Evolutionary conservation across 495 filamentous ascomycete species (phyloP).

Genomic region (Trichocladium antarcticum): DNA sequence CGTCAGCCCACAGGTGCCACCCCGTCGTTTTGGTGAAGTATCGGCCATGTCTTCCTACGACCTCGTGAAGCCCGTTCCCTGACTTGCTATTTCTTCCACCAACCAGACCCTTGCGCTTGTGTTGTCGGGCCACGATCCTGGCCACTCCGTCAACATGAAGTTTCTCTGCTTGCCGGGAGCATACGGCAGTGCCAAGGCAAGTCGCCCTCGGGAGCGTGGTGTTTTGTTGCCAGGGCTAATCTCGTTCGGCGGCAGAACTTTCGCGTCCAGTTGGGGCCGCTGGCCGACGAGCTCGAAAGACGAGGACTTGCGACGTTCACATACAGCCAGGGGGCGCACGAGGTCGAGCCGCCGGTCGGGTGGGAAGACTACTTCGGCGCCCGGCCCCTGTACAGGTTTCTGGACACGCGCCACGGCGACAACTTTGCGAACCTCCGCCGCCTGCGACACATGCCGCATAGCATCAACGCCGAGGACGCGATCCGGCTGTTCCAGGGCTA

Average conservation of each 20-base stretch:
- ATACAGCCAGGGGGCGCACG: constrained; percentile 38
- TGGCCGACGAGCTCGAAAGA: constrained; percentile 36
- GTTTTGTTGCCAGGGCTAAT: too few relatives aligned
- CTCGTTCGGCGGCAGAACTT: constrained; percentile 34
- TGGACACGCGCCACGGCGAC: constrained; percentile 35
- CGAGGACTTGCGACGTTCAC: constrained; percentile 35
- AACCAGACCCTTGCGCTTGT: too few relatives aligned
- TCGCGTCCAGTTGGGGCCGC: constrained; percentile 41
- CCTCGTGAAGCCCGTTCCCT: not conserved
- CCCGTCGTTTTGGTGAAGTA: too few relatives aligned
- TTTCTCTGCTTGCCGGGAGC: constrained; percentile 16
- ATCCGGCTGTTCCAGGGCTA: constrained; percentile 33
- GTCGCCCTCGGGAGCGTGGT: too few relatives aligned
- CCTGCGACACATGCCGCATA: constrained; percentile 40
- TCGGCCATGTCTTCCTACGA: too few relatives aligned
- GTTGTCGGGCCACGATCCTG: too few relatives aligned
- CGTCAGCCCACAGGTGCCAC: too few relatives aligned
- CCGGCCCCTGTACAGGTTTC: constrained; percentile 42
- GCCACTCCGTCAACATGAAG: constrained; percentile 3
- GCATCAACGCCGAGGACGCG: constrained; percentile 39
- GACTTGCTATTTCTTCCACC: not conserved
- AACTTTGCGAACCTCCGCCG: constrained; percentile 39
- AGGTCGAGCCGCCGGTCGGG: constrained; percentile 35
- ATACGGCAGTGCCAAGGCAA: constrained; percentile 32
- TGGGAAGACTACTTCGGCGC: constrained; percentile 45